Conservation (phyloP, 192 early-diverging fungal genomes). For the Tieghemiomyces parasiticus region DNA sequence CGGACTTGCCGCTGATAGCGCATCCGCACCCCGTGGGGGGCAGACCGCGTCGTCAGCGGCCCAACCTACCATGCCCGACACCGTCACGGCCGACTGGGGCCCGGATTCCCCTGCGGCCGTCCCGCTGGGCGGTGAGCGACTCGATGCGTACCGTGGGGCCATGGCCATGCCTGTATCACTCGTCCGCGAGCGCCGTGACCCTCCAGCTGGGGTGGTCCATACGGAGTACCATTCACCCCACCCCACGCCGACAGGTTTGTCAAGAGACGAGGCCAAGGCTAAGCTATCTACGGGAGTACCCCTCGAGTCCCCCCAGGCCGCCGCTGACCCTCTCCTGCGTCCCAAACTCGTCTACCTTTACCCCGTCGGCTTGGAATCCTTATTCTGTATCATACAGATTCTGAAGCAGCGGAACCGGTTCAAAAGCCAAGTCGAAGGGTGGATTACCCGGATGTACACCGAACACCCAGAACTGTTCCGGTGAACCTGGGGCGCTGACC, state of each 20-base stretch:
- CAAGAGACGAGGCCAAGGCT: neutral
- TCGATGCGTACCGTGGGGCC: neutral
- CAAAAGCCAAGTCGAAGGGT: neutral
- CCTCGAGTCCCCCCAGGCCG: neutral
- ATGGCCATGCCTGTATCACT: neutral
- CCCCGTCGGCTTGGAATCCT: constrained; percentile 2
- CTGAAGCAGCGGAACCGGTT: neutral
- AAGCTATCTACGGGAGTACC: neutral
- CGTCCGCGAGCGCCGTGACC: neutral
- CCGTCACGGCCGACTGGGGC: constrained; percentile 2
- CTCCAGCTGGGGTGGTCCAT: neutral
- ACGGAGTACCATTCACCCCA: neutral
- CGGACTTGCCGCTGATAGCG: neutral
- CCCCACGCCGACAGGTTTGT: neutral
- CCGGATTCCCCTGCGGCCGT: neutral
- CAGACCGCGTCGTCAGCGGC: neutral
- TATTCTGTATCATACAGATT: neutral
- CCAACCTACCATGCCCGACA: neutral
- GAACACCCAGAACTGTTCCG: constrained; percentile 9
- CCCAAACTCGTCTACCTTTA: constrained; percentile 1
- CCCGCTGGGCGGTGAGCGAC: neutral
- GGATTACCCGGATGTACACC: neutral
- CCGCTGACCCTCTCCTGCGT: neutral
- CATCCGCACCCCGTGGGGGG: neutral
- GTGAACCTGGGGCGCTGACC: no score